phyloP scores from a whole-genome alignment of 495 filamentous ascomycete species.

The Neurospora intermedia region DNA sequence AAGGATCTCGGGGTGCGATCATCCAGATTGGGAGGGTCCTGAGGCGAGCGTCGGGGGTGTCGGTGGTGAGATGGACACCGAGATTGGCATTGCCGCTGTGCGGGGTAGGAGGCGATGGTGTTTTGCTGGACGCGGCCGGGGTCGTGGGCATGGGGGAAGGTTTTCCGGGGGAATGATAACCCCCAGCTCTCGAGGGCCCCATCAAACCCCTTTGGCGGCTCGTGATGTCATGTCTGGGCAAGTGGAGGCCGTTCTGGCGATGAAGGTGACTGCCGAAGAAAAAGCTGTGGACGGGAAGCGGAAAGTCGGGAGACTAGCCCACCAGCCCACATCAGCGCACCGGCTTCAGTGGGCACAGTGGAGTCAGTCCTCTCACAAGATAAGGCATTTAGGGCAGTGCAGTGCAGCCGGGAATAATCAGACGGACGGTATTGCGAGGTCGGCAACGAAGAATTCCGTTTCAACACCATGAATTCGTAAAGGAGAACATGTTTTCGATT shows the following conservation, averaged over 20 bases:
- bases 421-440: neutral
- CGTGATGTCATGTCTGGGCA: neutral
- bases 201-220: neutral
- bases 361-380: neutral
- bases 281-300: neutral
- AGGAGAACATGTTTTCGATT: neutral
- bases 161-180: neutral
- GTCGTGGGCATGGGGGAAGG: neutral
- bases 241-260: neutral
- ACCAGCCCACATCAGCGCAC: neutral
- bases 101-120: neutral
- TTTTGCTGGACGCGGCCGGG: neutral
- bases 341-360: neutral
- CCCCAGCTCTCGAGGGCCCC: neutral
- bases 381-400: too few relatives aligned
- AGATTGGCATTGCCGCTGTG: neutral
- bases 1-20: neutral
- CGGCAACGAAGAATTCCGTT: neutral
- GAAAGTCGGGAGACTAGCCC: neutral
- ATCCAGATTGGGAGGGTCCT: neutral
- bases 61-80: neutral
- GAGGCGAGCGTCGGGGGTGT: neutral
- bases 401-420: neutral
- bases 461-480: neutral
- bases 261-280: neutral